These are phyloP conservation scores for Penicillium parvum DNA, from an alignment of 495 filamentous ascomycete genomes.

Conservation along the genomic window DNA sequence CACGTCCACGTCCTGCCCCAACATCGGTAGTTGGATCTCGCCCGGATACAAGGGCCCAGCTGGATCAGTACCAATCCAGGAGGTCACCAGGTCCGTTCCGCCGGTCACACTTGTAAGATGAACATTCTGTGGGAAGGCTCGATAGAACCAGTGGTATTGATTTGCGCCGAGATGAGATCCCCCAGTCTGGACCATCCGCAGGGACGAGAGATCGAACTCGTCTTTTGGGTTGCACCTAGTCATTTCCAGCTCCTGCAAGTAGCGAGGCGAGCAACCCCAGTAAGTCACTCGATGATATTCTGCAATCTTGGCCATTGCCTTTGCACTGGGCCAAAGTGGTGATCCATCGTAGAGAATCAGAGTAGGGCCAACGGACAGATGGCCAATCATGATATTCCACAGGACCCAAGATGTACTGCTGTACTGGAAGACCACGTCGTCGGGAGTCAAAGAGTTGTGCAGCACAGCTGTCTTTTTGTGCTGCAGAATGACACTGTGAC, in stretches of 20 bases:
- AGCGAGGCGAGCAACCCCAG: conserved; percentile 65
- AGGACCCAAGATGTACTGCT: conserved; percentile 78
- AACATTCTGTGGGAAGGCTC: conserved; percentile 58
- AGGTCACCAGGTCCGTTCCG: conserved; percentile 67
- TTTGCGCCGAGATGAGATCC: conserved; percentile 65
- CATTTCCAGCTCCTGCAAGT: conserved; percentile 63
- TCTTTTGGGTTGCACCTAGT: conserved; percentile 50
- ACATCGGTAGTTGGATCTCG: conserved; percentile 55
- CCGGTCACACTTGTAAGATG: conserved; percentile 70
- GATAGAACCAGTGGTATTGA: conserved; percentile 74
- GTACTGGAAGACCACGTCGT: conserved; percentile 50
- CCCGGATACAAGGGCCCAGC: conserved; percentile 62
- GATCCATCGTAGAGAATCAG: conserved; percentile 68
- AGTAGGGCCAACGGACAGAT: conserved; percentile 59
- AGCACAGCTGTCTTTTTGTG: conserved; percentile 55
- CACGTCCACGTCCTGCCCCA: conserved; percentile 59
- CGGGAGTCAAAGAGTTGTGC: conserved; percentile 48
- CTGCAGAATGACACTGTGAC: conserved; percentile 53
- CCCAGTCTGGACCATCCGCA: conserved; percentile 55
- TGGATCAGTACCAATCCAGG: conserved; percentile 63
- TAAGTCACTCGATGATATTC: conserved; percentile 49
- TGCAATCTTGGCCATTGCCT: conserved; percentile 10
- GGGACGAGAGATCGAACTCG: conserved; percentile 52
- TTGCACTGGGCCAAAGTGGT: conserved; percentile 58
- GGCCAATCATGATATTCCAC: conserved; percentile 58